Evolutionary conservation across 805 yeast genomes (phyloP).

Genomic region (Yarrowia sp.): DNA sequence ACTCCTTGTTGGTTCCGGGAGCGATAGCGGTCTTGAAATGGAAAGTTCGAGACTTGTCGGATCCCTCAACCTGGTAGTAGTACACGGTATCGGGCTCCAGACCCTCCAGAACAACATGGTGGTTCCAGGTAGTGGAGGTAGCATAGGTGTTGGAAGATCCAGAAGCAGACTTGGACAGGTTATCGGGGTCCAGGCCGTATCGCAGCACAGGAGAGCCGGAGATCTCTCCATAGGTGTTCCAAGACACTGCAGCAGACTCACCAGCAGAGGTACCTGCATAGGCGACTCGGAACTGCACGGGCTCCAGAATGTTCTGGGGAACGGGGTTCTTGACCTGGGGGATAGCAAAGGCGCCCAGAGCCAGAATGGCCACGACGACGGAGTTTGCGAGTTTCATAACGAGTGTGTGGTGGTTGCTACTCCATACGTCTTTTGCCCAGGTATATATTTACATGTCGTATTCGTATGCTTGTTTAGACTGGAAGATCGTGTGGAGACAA

Average conservation of each 20-base stretch:
- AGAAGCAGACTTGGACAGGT: constrained; percentile 17
- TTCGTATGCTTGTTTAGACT: constrained; percentile 2
- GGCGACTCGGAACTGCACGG: constrained; percentile 19
- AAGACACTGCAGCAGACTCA: constrained; percentile 25
- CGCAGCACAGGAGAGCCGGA: constrained; percentile 32
- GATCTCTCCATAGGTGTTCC: constrained; percentile 35
- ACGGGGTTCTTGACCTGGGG: constrained; percentile 23
- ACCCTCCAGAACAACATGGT: constrained; percentile 35
- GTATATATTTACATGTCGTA: neutral
- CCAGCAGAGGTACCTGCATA: neutral
- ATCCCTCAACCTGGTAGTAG: constrained; percentile 35
- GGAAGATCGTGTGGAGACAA: neutral
- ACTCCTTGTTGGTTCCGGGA: constrained; percentile 28
- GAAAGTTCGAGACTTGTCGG: constrained; percentile 22
- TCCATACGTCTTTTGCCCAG: too few species aligned
- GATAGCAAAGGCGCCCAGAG: neutral
- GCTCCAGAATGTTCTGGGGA: constrained; percentile 5
- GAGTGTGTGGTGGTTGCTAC: neutral
- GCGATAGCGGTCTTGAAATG: constrained; percentile 31
- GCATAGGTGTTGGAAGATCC: constrained; percentile 32
- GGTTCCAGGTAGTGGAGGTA: constrained; percentile 34
- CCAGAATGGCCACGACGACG: neutral
- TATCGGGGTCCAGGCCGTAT: constrained; percentile 32
- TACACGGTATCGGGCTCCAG: constrained; percentile 36
- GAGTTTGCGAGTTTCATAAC: constrained; percentile 8